phyloP scores from a whole-genome alignment of 352 stramenopile genomes.

The Thalassiosira ordinaria region DNA sequence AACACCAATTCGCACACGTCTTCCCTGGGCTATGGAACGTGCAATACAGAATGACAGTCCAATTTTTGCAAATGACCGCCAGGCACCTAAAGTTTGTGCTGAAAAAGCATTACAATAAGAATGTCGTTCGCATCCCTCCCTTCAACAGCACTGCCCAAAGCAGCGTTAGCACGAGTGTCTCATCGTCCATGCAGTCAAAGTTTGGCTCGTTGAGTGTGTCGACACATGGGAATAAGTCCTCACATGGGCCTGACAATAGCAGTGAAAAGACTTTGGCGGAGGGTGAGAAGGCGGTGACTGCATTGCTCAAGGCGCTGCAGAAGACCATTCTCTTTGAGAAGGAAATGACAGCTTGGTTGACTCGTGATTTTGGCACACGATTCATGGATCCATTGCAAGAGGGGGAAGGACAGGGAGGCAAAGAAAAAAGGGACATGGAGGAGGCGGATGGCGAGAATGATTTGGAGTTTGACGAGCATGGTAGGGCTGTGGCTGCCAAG shows the following conservation, averaged over 20 bases:
- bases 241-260: slow-evolving; percentile 9
- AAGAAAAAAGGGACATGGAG: slow-evolving; percentile 30
- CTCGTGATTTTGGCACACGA: slow-evolving; percentile 72
- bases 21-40: slow-evolving; percentile 97
- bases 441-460: slow-evolving; percentile 64
- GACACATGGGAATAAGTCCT: not conserved
- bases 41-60: slow-evolving; percentile 91
- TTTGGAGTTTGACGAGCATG: slow-evolving; percentile 76
- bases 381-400: slow-evolving; percentile 54
- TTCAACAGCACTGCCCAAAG: slow-evolving; percentile 16
- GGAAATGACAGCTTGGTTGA: slow-evolving; percentile 85
- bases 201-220: slow-evolving; percentile 31
- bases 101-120: slow-evolving; percentile 46
- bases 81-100: slow-evolving; percentile 75
- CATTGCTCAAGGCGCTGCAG: slow-evolving; percentile 89
- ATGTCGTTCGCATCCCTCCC: slow-evolving; percentile 78
- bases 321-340: slow-evolving; percentile 91
- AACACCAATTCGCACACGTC: slow-evolving; percentile 90
- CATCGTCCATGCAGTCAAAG: slow-evolving; percentile 39
- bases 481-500: slow-evolving; percentile 48
- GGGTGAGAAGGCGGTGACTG: slow-evolving; percentile 75
- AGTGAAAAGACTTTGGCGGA: slow-evolving; percentile 21
- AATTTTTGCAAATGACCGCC: slow-evolving; percentile 88
- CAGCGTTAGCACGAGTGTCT: too few relatives aligned
- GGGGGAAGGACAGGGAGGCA: slow-evolving; percentile 32